Evolutionary conservation across 1,284 basidiomycete species (phyloP).

Genomic region (Microbotryomycetes sp.): DNA sequence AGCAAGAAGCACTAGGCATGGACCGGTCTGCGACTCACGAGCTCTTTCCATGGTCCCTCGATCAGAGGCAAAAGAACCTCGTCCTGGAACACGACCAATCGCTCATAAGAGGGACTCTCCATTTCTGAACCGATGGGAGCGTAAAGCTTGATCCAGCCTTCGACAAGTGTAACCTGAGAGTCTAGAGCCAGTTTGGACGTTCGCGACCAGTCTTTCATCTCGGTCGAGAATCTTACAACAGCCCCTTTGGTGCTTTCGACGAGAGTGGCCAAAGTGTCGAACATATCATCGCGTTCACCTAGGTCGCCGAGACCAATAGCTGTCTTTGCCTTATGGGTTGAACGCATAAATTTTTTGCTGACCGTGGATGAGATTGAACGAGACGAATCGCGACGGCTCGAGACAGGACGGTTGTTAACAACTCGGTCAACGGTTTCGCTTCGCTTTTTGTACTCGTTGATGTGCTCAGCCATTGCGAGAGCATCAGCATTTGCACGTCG

Average conservation of each 20-base stretch:
- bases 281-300: constrained; percentile 27
- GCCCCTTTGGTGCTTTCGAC: constrained; percentile 23
- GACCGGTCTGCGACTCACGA: constrained; percentile 15
- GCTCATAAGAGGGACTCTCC: constrained; percentile 11
- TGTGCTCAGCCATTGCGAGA: constrained; percentile 43
- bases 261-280: constrained; percentile 30
- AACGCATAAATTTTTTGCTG: constrained; percentile 33
- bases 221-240: constrained; percentile 28
- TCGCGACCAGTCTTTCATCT: constrained; percentile 33
- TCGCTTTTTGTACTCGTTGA: constrained; percentile 46
- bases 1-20: too few relatives aligned
- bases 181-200: constrained; percentile 27
- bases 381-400: constrained; percentile 17
- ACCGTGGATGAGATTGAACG: constrained; percentile 8
- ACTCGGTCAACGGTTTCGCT: constrained; percentile 41
- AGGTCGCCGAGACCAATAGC: constrained; percentile 12
- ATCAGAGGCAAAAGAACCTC: constrained; percentile 26
- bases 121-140: constrained; percentile 20
- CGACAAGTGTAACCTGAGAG: constrained; percentile 27
- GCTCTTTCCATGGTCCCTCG: constrained; percentile 21
- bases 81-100: constrained; percentile 29
- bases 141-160: constrained; percentile 33
- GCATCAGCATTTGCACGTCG: constrained; percentile 40
- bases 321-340: constrained; percentile 33
- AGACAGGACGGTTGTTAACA: constrained; percentile 24